These are phyloP conservation scores for Xerocomus spinulosus DNA, from an alignment of 768 basidiomycete species.

Conservation along the genomic window DNA sequence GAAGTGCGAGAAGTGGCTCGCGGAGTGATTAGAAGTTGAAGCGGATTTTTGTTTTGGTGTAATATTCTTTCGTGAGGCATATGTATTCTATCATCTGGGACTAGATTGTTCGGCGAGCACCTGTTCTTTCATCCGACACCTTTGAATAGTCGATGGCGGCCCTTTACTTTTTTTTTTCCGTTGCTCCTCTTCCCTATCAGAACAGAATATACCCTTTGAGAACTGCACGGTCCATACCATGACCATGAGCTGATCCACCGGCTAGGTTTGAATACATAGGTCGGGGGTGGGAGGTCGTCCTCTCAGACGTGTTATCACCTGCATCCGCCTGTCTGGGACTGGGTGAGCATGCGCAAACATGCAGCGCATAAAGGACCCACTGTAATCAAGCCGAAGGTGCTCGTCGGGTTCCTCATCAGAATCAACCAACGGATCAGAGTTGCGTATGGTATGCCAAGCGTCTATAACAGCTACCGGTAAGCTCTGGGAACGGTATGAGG, in stretches of 20 bases:
- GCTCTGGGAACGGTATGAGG: not conserved
- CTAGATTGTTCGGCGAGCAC: conserved; percentile 29
- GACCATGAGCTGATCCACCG: not conserved
- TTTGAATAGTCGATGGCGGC: conserved; percentile 10
- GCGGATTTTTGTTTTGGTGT: conserved; percentile 24
- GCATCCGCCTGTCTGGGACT: conserved; percentile 51
- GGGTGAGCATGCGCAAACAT: conserved; percentile 8
- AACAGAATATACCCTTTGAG: conserved; percentile 25
- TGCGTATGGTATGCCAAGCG: conserved; percentile 65
- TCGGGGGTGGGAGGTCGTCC: conserved; percentile 57
- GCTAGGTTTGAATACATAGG: conserved; percentile 13
- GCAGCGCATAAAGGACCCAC: conserved; percentile 33
- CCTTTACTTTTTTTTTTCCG: conserved; percentile 15
- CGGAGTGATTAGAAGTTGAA: conserved; percentile 49
- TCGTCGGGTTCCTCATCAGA: conserved; percentile 76
- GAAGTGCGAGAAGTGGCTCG: conserved; percentile 90
- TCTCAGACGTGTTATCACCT: conserved; percentile 54
- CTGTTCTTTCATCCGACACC: conserved; percentile 27
- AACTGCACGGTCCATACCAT: no score
- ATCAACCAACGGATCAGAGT: conserved; percentile 67
- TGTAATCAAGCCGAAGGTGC: conserved; percentile 59
- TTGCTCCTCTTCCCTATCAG: conserved; percentile 16
- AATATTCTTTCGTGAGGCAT: conserved; percentile 23
- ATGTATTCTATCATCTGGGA: conserved; percentile 35
- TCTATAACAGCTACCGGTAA: conserved; percentile 38